Conservation (phyloP, 2,329 filamentous ascomycete genomes). For the Basipetospora chlamydospora region DNA sequence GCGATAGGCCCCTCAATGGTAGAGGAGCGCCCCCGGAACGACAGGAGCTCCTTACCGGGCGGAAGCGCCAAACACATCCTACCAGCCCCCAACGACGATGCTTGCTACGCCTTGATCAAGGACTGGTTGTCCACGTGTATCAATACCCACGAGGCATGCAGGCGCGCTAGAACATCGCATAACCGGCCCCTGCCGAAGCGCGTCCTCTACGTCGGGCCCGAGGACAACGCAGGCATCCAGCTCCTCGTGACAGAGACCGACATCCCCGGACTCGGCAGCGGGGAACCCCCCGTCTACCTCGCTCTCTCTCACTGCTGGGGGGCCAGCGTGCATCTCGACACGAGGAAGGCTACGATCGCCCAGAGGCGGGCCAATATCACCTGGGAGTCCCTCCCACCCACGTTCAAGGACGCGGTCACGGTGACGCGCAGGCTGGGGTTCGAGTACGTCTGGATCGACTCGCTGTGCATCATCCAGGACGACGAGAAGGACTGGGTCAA, state of each 20-base stretch:
- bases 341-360: background rate
- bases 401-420: conserved; percentile 7
- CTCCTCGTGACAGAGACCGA: background rate
- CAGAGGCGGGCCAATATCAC: conserved; percentile 2
- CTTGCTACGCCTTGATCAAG: background rate
- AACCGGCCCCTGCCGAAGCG: background rate
- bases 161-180: background rate
- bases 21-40: background rate
- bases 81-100: background rate
- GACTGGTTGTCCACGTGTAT: background rate
- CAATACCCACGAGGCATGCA: background rate
- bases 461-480: no score
- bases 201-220: background rate
- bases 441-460: conserved; percentile 9
- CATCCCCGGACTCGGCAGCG: background rate
- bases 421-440: conserved; percentile 5
- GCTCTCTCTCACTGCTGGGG: conserved; percentile 9
- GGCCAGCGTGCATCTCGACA: background rate
- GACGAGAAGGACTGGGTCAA: conserved; percentile 7
- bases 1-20: background rate
- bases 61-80: background rate
- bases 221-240: background rate
- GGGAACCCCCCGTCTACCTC: background rate
- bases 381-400: conserved; percentile 6
- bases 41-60: background rate